A percentile compares a stretch with the other conserved stretches of the same genome.
Evolutionary conservation across 768 basidiomycete genomes (phyloP).

Genomic region (Leucocoprinus leucothites): DNA sequence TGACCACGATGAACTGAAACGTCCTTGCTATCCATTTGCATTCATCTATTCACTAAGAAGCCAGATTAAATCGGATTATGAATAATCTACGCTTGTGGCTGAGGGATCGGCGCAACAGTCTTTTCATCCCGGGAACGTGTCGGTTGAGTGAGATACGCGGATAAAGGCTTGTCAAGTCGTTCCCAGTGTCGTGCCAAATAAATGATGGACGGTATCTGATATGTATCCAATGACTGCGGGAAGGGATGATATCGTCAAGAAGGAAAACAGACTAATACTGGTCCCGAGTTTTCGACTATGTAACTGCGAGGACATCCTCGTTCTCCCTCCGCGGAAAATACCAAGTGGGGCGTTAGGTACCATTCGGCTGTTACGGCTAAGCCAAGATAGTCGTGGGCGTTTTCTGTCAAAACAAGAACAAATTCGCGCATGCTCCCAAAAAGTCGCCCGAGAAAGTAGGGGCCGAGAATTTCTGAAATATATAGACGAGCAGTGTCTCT

Average conservation of each 20-base stretch:
- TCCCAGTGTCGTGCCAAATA: neutral
- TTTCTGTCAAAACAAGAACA: neutral
- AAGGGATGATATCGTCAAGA: neutral
- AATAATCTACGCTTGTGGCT: neutral
- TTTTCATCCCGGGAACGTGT: neutral
- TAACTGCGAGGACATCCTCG: neutral
- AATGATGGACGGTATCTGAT: neutral
- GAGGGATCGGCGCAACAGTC: constrained; percentile 1
- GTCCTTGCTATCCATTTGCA: neutral
- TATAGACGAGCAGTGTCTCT: too few relatives aligned
- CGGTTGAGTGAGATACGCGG: neutral
- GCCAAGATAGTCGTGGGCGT: neutral
- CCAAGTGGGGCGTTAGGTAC: neutral
- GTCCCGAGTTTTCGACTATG: constrained; percentile 5
- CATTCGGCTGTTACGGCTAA: neutral
- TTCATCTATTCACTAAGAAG: neutral
- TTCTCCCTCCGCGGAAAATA: constrained; percentile 10
- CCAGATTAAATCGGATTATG: neutral
- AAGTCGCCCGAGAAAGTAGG: neutral
- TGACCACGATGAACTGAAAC: constrained; percentile 1
- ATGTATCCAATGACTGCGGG: neutral
- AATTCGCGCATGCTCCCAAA: neutral
- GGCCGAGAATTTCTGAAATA: neutral
- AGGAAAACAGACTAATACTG: neutral
- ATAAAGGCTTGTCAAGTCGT: neutral